Base-by-base conservation (phyloP, 2,329 filamentous ascomycete species). In the Sarocladium kiliense region DNA sequence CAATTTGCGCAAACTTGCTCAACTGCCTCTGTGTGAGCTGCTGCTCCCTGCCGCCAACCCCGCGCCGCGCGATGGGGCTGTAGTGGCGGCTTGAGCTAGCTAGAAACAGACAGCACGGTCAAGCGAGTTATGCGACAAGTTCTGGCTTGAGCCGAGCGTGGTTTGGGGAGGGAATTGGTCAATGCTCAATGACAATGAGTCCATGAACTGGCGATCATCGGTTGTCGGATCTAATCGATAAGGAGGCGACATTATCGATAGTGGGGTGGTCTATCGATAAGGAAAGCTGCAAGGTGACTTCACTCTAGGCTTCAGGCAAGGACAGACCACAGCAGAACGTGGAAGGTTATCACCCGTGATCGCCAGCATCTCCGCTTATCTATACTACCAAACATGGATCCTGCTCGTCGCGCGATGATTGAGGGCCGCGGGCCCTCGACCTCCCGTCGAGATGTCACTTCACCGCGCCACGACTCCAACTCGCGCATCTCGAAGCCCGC, bases 401-500 rank as follows among this genome's bases (percentile, higher is more conserved):
- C 80, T 12, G 77, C 68, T 44, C 72, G 81, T 54, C 75, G 71
- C 60, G 79, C 79, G 42, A 80, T 83, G 79, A 77, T 84, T 42
- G 64, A 72, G 54, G 76, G 75, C 45, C 66, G 69, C 59, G 72
- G 72, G 60, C 77, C 79, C 23, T 62, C 65, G 7, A 62, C 67
- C 57, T 67, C 66, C 56, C 65, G 69, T 53, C 73, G 77, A 63
- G 77, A 84, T 62, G 72, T 82, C 58, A 80, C 77, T 30, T 77
- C 77, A 41, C 81, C 82, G 6, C 77, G 81, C 62, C 72, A 75
- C 62, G 81, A 86, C 66, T 67, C 74, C 53, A 77, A 72, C 63
- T 79, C 69, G 55, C 80, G 84, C 62, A 75, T 86, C 62, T 76
- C 78, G 54, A 86, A 86, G 65, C 69, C 77, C 18, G 60, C 70